Conservation (phyloP, 768 basidiomycete genomes). For the Gautieria morchelliformis region DNA sequence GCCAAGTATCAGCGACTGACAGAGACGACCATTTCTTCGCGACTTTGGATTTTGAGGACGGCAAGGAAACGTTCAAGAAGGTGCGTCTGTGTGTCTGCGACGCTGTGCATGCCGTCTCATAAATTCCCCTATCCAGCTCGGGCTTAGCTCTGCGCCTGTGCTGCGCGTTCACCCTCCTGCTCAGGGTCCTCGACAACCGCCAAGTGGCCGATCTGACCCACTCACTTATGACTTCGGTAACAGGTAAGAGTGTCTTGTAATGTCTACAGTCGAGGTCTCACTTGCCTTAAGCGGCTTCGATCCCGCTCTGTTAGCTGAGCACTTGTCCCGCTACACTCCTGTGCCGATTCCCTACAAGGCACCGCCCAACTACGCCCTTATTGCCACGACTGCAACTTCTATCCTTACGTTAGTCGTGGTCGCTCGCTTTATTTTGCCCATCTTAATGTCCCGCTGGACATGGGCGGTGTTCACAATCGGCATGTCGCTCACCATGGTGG, state of each 20-base stretch:
- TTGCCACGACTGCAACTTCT: constrained; percentile 37
- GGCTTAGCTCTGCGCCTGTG: constrained; percentile 63
- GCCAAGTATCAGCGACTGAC: constrained; percentile 43
- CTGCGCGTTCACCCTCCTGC: constrained; percentile 76
- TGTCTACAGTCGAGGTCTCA: background rate
- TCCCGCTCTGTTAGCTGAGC: constrained; percentile 63
- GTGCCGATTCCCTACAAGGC: constrained; percentile 72
- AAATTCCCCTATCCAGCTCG: background rate
- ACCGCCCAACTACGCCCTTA: constrained; percentile 65
- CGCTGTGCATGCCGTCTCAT: background rate
- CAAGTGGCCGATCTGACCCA: constrained; percentile 44
- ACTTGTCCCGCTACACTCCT: constrained; percentile 66
- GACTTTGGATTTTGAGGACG: constrained; percentile 78
- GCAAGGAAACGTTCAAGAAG: constrained; percentile 68
- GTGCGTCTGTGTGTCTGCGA: constrained; percentile 26
- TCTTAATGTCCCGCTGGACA: constrained; percentile 64
- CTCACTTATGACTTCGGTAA: constrained; percentile 66
- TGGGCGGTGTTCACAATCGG: constrained; percentile 60
- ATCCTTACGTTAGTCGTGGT: constrained; percentile 38
- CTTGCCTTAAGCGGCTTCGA: constrained; percentile 63
- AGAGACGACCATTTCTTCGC: constrained; percentile 88
- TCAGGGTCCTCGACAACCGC: constrained; percentile 57
- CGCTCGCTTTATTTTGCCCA: constrained; percentile 52
- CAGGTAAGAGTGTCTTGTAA: constrained; percentile 16
- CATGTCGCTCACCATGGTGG: constrained; percentile 74